These are phyloP conservation scores for Gastrodia elata DNA, from an alignment of 106 monocot genomes.

Conservation along the genomic window DNA sequence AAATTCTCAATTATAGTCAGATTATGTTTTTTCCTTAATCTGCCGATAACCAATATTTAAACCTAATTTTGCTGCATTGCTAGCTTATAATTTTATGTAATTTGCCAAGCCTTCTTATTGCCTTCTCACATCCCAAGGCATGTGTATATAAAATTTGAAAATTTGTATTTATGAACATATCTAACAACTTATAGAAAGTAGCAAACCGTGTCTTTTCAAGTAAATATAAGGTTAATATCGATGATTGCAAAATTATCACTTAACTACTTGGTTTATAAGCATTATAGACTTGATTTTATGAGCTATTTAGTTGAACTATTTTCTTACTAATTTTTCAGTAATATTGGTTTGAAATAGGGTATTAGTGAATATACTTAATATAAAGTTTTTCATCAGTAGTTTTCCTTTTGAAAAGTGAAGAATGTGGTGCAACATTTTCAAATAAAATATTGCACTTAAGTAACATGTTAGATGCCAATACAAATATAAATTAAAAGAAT, in stretches of 20 bases:
- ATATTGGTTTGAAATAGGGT: neutral
- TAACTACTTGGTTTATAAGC: neutral
- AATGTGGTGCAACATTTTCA: too few relatives aligned
- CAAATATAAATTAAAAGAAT: too few relatives aligned
- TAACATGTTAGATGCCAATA: too few relatives aligned
- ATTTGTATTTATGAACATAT: neutral
- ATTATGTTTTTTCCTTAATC: too few relatives aligned
- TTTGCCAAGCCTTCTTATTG: neutral
- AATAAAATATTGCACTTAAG: too few relatives aligned
- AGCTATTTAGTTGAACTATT: neutral
- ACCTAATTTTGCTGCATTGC: neutral
- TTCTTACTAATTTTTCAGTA: neutral
- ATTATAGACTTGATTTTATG: neutral
- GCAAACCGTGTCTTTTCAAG: neutral
- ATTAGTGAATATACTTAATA: too few relatives aligned
- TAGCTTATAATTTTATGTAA: neutral
- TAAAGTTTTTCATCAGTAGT: too few relatives aligned
- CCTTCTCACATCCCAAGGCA: neutral
- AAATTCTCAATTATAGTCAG: too few relatives aligned
- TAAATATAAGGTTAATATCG: neutral
- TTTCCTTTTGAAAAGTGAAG: too few relatives aligned
- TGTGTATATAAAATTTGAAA: neutral
- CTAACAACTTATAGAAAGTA: neutral
- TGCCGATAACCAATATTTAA: neutral
- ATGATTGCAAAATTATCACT: neutral